These are phyloP conservation scores for Liquidambar formosana DNA, from an alignment of 164 flowering plant species.

Conservation along the genomic window DNA sequence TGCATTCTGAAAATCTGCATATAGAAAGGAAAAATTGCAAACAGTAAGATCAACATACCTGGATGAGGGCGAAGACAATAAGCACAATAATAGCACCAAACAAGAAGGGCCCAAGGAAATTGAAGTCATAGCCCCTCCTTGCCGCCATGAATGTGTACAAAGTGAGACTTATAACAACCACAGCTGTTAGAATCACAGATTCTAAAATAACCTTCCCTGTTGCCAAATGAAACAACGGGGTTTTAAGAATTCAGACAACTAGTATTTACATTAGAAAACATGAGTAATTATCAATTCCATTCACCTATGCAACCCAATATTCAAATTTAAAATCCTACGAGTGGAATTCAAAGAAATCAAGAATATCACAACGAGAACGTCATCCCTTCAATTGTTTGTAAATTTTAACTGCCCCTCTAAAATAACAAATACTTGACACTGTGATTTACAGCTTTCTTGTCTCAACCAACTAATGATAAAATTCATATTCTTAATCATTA, in stretches of 20 bases:
- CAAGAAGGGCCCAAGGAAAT: constrained; percentile 73
- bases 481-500: too few species aligned
- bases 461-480: too few species aligned
- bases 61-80: constrained; percentile 54
- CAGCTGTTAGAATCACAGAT: constrained; percentile 65
- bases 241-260: background rate
- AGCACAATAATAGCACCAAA: constrained; percentile 65
- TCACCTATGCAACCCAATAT: background rate
- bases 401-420: too few species aligned
- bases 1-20: background rate
- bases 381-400: too few species aligned
- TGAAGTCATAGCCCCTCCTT: constrained; percentile 70
- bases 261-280: background rate
- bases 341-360: too few species aligned
- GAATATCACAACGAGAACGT: too few species aligned
- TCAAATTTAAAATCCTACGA: background rate
- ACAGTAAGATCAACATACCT: constrained; percentile 31
- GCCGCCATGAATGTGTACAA: constrained; percentile 88
- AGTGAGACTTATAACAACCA: constrained; percentile 61
- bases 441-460: too few species aligned
- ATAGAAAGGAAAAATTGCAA: background rate
- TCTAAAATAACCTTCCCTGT: constrained; percentile 76
- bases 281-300: background rate
- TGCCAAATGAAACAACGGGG: background rate
- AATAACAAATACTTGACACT: too few species aligned